These are phyloP conservation scores for Mrakia frigida DNA, from an alignment of 768 basidiomycete genomes.

Conservation along the genomic window DNA sequence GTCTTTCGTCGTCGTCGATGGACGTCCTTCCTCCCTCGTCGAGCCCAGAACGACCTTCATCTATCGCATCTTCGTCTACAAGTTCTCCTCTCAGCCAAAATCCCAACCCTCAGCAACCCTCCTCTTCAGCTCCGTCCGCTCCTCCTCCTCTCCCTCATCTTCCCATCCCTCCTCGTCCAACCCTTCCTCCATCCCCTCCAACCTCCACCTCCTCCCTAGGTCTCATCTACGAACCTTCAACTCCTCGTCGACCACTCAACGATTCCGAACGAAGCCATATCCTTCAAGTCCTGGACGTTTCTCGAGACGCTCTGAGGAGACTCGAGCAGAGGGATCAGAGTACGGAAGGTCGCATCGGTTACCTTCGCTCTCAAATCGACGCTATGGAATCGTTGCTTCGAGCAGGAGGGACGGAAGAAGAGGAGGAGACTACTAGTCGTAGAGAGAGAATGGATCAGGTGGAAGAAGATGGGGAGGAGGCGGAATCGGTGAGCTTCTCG, in stretches of 20 bases:
- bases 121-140: slow-evolving; percentile 2
- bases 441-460: no score
- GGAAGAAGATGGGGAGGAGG: not conserved
- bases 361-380: slow-evolving; percentile 2
- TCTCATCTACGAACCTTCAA: not conserved
- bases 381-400: not conserved
- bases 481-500: not conserved
- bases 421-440: not conserved
- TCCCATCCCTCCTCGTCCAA: not conserved
- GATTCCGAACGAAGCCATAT: not conserved
- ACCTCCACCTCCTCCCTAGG: not conserved
- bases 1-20: not conserved
- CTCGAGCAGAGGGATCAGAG: not conserved
- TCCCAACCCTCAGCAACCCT: not conserved
- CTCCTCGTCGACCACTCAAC: not conserved
- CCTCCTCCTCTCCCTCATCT: not conserved
- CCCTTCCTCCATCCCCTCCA: not conserved
- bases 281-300: slow-evolving; percentile 7
- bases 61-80: not conserved
- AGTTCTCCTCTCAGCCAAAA: not conserved
- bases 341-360: not conserved
- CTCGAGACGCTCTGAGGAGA: not conserved
- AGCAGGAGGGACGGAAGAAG: not conserved
- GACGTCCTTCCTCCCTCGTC: not conserved
- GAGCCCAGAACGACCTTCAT: not conserved